phyloP scores from a whole-genome alignment of 352 stramenopile genomes.

The Pythium brachiatum region DNA sequence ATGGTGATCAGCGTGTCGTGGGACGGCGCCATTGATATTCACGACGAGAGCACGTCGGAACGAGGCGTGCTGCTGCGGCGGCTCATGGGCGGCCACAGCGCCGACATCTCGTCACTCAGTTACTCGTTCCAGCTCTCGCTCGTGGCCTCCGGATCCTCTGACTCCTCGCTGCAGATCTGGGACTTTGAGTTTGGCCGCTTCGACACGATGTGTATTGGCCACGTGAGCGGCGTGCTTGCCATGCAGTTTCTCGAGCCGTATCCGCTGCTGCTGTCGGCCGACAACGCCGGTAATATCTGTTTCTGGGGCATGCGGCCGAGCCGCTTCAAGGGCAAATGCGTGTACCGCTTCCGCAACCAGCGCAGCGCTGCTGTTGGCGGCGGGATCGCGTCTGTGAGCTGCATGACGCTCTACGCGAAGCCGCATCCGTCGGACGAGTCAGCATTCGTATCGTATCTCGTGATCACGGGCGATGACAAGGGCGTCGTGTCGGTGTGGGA shows the following conservation, averaged over 20 bases:
- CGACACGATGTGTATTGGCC: slow-evolving; percentile 65
- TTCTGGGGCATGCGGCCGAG: slow-evolving; percentile 75
- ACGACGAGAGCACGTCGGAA: slow-evolving; percentile 85
- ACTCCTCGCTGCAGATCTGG: slow-evolving; percentile 77
- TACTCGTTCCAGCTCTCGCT: slow-evolving; percentile 78
- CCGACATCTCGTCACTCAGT: slow-evolving; percentile 75
- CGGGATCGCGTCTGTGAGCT: slow-evolving; percentile 46
- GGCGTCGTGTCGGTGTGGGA: slow-evolving; percentile 75
- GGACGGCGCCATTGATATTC: slow-evolving; percentile 80
- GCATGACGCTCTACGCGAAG: slow-evolving; percentile 35
- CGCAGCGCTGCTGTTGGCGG: slow-evolving; percentile 28
- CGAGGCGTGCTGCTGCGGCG: slow-evolving; percentile 67
- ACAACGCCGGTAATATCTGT: slow-evolving; percentile 69
- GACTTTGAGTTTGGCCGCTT: slow-evolving; percentile 87
- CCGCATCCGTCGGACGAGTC: slow-evolving; percentile 21
- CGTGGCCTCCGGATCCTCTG: slow-evolving; percentile 68
- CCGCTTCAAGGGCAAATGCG: slow-evolving; percentile 64
- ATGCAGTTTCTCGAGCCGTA: slow-evolving; percentile 75
- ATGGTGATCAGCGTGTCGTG: slow-evolving; percentile 81
- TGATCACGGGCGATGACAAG: slow-evolving; percentile 80
- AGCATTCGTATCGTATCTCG: slow-evolving; percentile 38
- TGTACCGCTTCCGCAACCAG: slow-evolving; percentile 73
- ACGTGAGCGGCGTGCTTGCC: slow-evolving; percentile 63
- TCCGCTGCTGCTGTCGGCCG: slow-evolving; percentile 62
- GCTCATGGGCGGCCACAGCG: slow-evolving; percentile 66